phyloP scores from a whole-genome alignment of 805 yeast species.

The Candida piceae region DNA sequence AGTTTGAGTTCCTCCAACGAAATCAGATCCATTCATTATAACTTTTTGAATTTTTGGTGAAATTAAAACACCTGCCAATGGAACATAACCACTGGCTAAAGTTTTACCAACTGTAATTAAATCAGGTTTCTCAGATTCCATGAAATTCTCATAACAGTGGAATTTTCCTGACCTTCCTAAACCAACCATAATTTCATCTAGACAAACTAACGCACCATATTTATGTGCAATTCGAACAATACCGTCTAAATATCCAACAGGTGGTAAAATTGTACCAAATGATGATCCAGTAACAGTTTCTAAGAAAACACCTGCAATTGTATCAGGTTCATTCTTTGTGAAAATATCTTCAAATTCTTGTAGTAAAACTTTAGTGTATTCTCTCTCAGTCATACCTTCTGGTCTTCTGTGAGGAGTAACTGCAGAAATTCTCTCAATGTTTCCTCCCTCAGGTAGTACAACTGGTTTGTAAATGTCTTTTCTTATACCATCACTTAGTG shows the following conservation, averaged over 20 bases:
- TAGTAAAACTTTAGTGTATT: conserved; percentile 34
- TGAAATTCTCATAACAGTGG: conserved; percentile 32
- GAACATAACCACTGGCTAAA: conserved; percentile 44
- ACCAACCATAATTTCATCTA: conserved; percentile 58
- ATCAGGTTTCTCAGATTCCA: conserved; percentile 50
- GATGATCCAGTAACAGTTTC: conserved; percentile 47
- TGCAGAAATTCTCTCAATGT: conserved; percentile 28
- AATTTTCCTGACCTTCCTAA: conserved; percentile 44
- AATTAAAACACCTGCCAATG: conserved; percentile 42
- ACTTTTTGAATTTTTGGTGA: conserved; percentile 37
- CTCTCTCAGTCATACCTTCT: conserved; percentile 34
- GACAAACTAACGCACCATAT: conserved; percentile 44
- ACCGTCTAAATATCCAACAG: conserved; percentile 44
- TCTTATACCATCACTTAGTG: conserved; percentile 35
- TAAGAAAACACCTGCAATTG: conserved; percentile 37
- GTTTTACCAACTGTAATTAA: conserved; percentile 46
- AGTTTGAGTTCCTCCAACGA: conserved; percentile 44
- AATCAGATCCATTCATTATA: conserved; percentile 35
- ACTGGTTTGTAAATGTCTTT: conserved; percentile 30
- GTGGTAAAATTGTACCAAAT: conserved; percentile 40
- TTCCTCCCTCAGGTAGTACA: conserved; percentile 17
- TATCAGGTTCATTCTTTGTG: conserved; percentile 38
- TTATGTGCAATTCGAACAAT: conserved; percentile 43
- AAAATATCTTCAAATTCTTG: conserved; percentile 39
- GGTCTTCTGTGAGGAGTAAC: conserved; percentile 30